Percentiles rank a stretch among this genome's conserved stretches.
These are phyloP conservation scores for Eucalyptus polybractea DNA, from an alignment of 345 rosid genomes.

Conservation along the genomic window DNA sequence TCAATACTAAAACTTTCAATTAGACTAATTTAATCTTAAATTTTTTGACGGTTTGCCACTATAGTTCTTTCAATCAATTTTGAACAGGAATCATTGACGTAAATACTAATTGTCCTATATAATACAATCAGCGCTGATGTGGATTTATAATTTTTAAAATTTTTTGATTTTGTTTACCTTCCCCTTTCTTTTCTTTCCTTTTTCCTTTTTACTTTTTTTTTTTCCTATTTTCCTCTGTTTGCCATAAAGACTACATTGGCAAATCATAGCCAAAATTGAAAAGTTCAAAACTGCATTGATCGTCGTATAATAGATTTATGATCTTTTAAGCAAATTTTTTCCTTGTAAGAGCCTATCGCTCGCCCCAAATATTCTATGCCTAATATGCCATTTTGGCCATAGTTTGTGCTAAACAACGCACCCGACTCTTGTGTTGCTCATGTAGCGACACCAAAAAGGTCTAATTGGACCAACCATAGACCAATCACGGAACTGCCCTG, in stretches of 20 bases:
- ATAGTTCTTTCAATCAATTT: no score
- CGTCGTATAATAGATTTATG: fast-evolving
- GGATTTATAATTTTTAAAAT: no score
- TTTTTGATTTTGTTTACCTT: no score
- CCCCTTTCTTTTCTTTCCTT: neutral
- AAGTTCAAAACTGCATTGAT: no score
- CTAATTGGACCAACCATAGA: neutral
- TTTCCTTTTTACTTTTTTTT: no score
- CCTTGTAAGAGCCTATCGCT: neutral
- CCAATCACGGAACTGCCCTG: fast-evolving
- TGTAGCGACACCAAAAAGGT: neutral
- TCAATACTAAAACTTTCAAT: no score
- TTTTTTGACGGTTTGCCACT: fast-evolving
- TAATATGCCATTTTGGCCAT: neutral
- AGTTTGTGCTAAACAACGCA: neutral
- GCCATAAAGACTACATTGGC: neutral
- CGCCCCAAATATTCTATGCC: neutral
- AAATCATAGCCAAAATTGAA: no score
- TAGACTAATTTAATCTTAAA: fast-evolving
- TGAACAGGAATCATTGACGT: no score
- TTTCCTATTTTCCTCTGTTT: no score
- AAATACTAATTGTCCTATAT: fast-evolving
- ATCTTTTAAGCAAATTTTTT: no score
- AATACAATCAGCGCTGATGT: fast-evolving
- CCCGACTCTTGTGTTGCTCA: neutral